Evolutionary conservation across 805 yeast species (phyloP).

Genomic region (Metschnikowia drakensbergensis): DNA sequence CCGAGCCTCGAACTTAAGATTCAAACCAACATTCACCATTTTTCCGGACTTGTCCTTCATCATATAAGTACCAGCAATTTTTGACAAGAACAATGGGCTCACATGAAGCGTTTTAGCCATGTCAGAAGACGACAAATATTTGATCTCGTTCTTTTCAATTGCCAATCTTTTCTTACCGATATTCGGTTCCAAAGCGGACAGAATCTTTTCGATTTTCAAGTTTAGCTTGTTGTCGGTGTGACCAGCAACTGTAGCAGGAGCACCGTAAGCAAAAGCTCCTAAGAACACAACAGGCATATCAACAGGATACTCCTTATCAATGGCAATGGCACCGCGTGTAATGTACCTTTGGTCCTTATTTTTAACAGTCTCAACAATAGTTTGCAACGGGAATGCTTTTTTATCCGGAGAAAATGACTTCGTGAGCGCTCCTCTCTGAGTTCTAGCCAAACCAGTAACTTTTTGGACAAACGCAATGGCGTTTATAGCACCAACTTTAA

Average conservation of each 20-base stretch:
- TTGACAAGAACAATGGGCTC: slow-evolving; percentile 65
- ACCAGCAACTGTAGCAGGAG: slow-evolving; percentile 65
- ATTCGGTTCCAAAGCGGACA: slow-evolving; percentile 50
- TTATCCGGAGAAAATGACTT: slow-evolving; percentile 60
- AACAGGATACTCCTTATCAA: slow-evolving; percentile 77
- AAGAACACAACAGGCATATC: slow-evolving; percentile 70
- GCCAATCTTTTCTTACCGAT: slow-evolving; percentile 60
- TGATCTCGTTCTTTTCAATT: slow-evolving; percentile 51
- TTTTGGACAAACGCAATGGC: slow-evolving; percentile 68
- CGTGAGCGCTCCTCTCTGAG: slow-evolving; percentile 64
- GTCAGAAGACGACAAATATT: slow-evolving; percentile 62
- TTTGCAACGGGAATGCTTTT: slow-evolving; percentile 69
- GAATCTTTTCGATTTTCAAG: slow-evolving; percentile 44
- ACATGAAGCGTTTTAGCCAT: slow-evolving; percentile 57
- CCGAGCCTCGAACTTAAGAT: slow-evolving; percentile 74
- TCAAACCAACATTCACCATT: slow-evolving; percentile 71
- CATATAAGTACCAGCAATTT: slow-evolving; percentile 69
- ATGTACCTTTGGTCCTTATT: slow-evolving; percentile 71
- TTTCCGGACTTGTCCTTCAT: slow-evolving; percentile 46
- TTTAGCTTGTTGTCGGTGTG: slow-evolving; percentile 47
- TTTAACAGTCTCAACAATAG: slow-evolving; percentile 69
- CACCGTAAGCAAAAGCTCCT: slow-evolving; percentile 86
- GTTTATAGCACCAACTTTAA: slow-evolving; percentile 48
- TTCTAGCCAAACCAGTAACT: slow-evolving; percentile 74
- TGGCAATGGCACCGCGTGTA: slow-evolving; percentile 70